Percentiles rank a stretch among this genome's conserved stretches.
Conservation (phyloP, 305 asterid species). For the Ajuga reptans region DNA sequence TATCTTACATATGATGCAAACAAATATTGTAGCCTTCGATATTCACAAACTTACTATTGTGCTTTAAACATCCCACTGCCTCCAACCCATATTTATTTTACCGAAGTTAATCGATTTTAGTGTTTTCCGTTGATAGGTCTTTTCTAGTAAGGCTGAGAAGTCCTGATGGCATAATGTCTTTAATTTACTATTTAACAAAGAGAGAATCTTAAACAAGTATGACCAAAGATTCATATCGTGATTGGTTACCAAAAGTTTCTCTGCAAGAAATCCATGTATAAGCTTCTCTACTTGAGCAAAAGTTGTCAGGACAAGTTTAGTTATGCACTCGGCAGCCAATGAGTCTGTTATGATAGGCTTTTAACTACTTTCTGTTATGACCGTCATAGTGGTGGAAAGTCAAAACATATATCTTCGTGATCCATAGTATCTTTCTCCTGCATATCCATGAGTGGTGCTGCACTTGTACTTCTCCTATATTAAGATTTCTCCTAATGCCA, state of each 20-base stretch:
- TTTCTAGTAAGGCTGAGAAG: neutral
- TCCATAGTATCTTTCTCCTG: neutral
- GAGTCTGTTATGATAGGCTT: neutral
- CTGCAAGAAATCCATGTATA: neutral
- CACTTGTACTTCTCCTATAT: neutral
- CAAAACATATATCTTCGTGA: neutral
- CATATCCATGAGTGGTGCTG: constrained; percentile 1
- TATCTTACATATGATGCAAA: neutral
- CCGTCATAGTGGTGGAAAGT: neutral
- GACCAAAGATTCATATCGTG: neutral
- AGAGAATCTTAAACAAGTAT: constrained; percentile 14
- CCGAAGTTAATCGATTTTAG: neutral
- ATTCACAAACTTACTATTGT: neutral
- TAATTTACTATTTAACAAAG: neutral
- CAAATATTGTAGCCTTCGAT: neutral
- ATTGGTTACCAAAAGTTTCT: neutral
- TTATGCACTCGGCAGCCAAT: neutral
- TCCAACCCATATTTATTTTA: neutral
- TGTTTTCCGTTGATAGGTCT: neutral
- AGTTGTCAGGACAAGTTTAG: neutral
- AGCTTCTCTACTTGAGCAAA: neutral
- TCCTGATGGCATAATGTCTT: neutral
- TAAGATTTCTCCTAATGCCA: neutral
- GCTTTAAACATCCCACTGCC: neutral
- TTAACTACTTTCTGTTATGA: neutral